Evolutionary conservation across 2,329 filamentous ascomycete genomes (phyloP).

Genomic region (Nigrospora oryzae): DNA sequence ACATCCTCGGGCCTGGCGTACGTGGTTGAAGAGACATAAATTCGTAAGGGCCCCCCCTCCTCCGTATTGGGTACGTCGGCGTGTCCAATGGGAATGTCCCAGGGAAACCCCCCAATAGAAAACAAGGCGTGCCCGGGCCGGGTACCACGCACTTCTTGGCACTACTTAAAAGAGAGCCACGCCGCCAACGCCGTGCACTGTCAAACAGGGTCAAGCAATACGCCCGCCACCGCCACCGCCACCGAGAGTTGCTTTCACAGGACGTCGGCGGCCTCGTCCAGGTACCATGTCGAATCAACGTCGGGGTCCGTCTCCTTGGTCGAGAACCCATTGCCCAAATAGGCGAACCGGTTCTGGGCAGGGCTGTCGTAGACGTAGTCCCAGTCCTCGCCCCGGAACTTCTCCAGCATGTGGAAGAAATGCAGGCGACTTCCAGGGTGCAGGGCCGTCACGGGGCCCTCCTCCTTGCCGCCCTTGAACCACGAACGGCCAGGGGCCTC

Average conservation of each 20-base stretch:
- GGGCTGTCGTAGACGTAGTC: constrained; percentile 36
- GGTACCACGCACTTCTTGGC: too few species aligned
- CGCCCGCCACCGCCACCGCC: background rate
- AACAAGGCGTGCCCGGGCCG: too few species aligned
- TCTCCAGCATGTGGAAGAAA: constrained; percentile 44
- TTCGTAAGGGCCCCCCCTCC: too few species aligned
- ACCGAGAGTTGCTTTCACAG: background rate
- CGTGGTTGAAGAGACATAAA: too few species aligned
- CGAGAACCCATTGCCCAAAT: constrained; percentile 45
- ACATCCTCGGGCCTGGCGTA: too few species aligned
- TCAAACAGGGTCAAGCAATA: background rate
- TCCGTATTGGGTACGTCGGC: too few species aligned
- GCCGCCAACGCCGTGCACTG: too few species aligned
- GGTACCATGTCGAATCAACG: constrained; percentile 33
- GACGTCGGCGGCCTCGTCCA: constrained; percentile 15
- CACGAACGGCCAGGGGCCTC: constrained; percentile 37
- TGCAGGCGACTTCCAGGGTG: constrained; percentile 43
- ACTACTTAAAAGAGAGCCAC: too few species aligned
- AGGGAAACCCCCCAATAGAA: too few species aligned
- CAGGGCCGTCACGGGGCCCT: constrained; percentile 38
- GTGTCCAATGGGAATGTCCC: too few species aligned
- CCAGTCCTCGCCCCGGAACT: constrained; percentile 42
- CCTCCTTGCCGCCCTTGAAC: constrained; percentile 37
- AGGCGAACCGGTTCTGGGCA: constrained; percentile 37
- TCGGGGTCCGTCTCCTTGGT: constrained; percentile 29